Evolutionary conservation across 2,329 filamentous ascomycete species (phyloP).

Genomic region (Phyllosticta citrichinensis): DNA sequence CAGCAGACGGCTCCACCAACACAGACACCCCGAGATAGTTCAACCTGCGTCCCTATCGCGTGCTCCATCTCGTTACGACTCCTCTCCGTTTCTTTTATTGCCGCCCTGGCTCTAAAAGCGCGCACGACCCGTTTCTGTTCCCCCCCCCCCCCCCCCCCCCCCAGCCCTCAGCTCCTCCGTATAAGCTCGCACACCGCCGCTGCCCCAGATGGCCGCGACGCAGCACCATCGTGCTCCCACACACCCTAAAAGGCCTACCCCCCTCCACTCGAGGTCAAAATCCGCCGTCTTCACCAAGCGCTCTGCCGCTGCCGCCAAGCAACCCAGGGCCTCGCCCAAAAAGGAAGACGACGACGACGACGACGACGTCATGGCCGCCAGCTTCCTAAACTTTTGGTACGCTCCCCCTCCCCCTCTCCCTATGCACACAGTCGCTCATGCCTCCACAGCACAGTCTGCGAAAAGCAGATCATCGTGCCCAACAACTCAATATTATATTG

Average conservation of each 20-base stretch:
- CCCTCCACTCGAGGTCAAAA: conserved; percentile 25
- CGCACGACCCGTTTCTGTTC: neutral
- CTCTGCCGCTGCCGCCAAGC: conserved; percentile 10
- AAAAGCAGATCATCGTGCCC: conserved; percentile 54
- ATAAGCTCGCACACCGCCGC: conserved; percentile 11
- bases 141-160: no score
- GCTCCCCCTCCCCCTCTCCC: conserved; percentile 12
- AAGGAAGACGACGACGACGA: conserved; percentile 35
- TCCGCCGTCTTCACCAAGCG: conserved; percentile 26
- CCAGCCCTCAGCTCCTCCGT: conserved; percentile 7
- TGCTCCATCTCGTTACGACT: neutral
- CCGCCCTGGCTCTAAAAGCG: neutral
- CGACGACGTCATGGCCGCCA: conserved; percentile 41
- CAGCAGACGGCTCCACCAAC: neutral
- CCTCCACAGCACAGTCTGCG: conserved; percentile 47
- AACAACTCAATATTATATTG: conserved; percentile 53
- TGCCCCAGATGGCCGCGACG: conserved; percentile 21
- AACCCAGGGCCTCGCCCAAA: conserved; percentile 13
- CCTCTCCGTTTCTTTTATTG: neutral
- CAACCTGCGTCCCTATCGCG: neutral
- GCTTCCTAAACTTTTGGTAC: conserved; percentile 45
- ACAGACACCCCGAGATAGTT: conserved; percentile 3
- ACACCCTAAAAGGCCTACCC: conserved; percentile 24
- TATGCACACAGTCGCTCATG: conserved; percentile 9
- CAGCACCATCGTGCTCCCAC: conserved; percentile 15